Evolutionary conservation across 2,329 filamentous ascomycete genomes (phyloP), one percentile per base, ranked within the genome.

Genomic region (Achaetomium macrosporum): DNA sequence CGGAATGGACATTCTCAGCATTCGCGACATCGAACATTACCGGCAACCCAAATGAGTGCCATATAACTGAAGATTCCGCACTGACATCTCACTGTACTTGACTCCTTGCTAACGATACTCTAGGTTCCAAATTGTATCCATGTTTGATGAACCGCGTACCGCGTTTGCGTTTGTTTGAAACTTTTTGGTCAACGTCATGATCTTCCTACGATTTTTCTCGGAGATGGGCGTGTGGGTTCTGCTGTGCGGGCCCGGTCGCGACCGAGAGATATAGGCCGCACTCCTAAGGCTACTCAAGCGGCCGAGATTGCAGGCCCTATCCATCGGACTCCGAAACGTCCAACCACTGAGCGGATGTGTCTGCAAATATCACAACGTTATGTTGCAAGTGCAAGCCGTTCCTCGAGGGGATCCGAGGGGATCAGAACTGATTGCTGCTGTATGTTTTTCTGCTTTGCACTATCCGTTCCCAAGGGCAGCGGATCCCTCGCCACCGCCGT

Each of bases 261-360:
- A 49, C 42, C 53, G 50, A 51, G 48, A 54, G 17, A 41, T 42
- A 49, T 50, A 40, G 47, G 52, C 35, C 48, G 54, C 44, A 50
- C 48, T 49, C 46, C 44, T 35, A 52, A 48, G 42, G 19, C 41
- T 44, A 51, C 46, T 56, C 55, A 52, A 59, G 47, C 53, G 50
- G 55, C 53, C 45, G 53, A 44, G 45, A 47, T 4, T 19, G 46
- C 42, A 19, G 35, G 19, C 12, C 20, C 50, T 36, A 44, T 35
- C 37, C 17, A 36, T 25, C 16, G 20, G 9, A 29, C 11, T n/a
- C 20, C 51, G 47, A 57, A 56, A 51, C 48, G 13, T 30, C 43
- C 25, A 37, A 31, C 25, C 39, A 25, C 31, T 16, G n/a, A 25
- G 30, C 31, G 17, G 41, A 31, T 19, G 20, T 39, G 47, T 51